Conservation (phyloP, 2,329 filamentous ascomycete species). For the Venturia pyrina region DNA sequence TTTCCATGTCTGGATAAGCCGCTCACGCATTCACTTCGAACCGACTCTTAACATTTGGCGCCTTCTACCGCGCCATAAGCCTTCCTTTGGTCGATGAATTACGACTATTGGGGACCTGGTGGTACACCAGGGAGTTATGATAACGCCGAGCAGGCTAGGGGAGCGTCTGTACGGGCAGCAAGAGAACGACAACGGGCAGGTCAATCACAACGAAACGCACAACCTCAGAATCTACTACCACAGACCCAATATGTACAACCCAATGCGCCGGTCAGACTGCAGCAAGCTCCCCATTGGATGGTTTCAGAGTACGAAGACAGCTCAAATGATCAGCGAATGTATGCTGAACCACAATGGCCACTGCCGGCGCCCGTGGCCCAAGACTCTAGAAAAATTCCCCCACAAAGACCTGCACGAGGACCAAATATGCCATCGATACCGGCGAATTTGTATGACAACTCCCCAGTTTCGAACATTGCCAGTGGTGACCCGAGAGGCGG, state of each 20-base stretch:
- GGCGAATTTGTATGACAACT: not conserved
- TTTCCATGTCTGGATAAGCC: not conserved
- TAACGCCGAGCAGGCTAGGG: not conserved
- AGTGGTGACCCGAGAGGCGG: not conserved
- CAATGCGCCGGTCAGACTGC: not conserved
- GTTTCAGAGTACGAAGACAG: not conserved
- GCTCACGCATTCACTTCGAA: not conserved
- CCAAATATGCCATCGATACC: not conserved
- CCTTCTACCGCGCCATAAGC: not conserved
- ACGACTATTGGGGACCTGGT: not conserved
- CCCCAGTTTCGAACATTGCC: not conserved
- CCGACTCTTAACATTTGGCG: not conserved
- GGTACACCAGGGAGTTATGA: not conserved
- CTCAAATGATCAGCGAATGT: not conserved
- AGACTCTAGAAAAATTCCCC: not conserved
- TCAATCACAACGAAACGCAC: not conserved
- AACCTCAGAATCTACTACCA: not conserved
- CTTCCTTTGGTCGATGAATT: not conserved
- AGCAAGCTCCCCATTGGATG: not conserved
- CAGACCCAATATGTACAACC: not conserved
- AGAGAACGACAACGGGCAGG: not conserved
- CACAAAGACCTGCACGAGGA: constrained; percentile 4
- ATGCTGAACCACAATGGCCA: not conserved
- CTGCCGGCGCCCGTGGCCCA: not conserved
- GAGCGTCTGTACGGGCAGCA: not conserved